A percentile compares a stretch with the other conserved stretches of the same genome.
Evolutionary conservation across 2,329 filamentous ascomycete genomes (phyloP).

Genomic region (Talaromyces sp.): DNA sequence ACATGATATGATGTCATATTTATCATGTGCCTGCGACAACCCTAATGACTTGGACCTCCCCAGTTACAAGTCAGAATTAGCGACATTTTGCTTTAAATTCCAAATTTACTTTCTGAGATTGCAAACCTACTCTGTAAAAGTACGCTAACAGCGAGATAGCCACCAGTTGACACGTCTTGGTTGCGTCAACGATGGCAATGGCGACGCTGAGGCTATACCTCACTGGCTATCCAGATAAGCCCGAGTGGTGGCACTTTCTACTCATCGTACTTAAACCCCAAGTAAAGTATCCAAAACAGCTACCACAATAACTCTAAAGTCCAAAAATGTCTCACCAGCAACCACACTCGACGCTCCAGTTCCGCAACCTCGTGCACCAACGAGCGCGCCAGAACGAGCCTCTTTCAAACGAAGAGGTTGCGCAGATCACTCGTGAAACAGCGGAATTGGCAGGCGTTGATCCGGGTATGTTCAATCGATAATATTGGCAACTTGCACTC

Average conservation of each 20-base stretch:
- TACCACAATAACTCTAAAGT: neutral
- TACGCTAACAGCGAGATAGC: neutral
- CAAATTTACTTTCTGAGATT: neutral
- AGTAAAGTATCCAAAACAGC: neutral
- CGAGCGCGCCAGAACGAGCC: conserved; percentile 9
- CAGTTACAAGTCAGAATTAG: neutral
- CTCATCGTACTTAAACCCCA: neutral
- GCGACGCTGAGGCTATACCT: neutral
- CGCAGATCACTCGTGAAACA: conserved; percentile 11
- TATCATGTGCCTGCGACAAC: neutral
- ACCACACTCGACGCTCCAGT: conserved; percentile 9
- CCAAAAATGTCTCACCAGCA: neutral
- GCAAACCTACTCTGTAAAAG: neutral
- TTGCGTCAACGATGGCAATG: neutral
- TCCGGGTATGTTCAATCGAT: neutral
- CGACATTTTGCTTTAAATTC: neutral
- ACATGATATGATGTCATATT: neutral
- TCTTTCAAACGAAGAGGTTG: conserved; percentile 14
- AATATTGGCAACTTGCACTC: neutral
- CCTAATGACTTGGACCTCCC: neutral
- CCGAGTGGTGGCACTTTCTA: neutral
- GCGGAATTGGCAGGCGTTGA: conserved; percentile 11
- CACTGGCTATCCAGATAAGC: neutral
- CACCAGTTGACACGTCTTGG: neutral
- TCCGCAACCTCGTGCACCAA: conserved; percentile 9